Percentiles rank a stretch among this genome's conserved stretches.
Conservation (phyloP, 1,284 basidiomycete genomes). For the Ustilago curta region DNA sequence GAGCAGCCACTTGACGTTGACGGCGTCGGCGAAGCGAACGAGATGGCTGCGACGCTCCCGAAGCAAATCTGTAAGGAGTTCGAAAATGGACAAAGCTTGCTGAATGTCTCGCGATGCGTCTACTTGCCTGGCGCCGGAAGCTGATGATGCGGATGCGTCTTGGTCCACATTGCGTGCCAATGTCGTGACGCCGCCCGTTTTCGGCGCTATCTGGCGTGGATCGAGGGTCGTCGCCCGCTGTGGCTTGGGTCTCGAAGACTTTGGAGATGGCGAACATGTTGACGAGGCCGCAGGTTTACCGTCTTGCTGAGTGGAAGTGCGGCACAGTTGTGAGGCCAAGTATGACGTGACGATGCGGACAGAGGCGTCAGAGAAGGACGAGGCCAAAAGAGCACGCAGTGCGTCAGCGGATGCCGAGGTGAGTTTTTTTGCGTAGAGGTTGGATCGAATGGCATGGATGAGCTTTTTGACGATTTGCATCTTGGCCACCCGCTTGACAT, state of each 20-base stretch:
- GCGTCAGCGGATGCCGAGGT: constrained; percentile 22
- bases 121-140: not conserved
- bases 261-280: not conserved
- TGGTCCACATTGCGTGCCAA: not conserved
- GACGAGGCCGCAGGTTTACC: constrained; percentile 30
- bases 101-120: not conserved
- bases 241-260: constrained; percentile 7
- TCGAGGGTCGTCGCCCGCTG: constrained; percentile 18
- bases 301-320: constrained; percentile 51
- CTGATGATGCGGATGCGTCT: not conserved
- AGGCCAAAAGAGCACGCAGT: constrained; percentile 65
- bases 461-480: constrained; percentile 78
- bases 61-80: constrained; percentile 42
- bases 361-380: constrained; percentile 78
- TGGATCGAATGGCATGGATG: constrained; percentile 77
- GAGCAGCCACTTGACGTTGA: constrained; percentile 59
- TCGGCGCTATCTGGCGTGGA: not conserved
- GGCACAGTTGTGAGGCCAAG: constrained; percentile 83
- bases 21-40: constrained; percentile 33
- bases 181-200: too few species aligned
- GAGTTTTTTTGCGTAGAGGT: constrained; percentile 13
- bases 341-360: constrained; percentile 89
- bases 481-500: constrained; percentile 59
- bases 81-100: constrained; percentile 46
- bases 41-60: constrained; percentile 49